phyloP scores from a whole-genome alignment of 345 rosid species.

The Eucalyptus cladocalyx region DNA sequence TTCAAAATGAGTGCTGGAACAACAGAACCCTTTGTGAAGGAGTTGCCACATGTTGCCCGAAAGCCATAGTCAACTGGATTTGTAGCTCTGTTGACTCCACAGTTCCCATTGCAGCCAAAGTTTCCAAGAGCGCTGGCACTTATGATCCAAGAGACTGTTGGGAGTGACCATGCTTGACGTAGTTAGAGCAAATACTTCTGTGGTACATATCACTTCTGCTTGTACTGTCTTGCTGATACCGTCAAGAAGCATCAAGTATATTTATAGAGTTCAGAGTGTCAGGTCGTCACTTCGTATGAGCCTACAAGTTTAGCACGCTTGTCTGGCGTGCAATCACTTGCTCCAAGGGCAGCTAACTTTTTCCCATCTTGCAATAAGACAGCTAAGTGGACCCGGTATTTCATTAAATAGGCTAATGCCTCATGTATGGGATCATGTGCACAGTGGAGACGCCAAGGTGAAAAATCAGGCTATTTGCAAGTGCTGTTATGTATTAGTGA shows the following conservation, averaged over 20 bases:
- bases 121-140: constrained; percentile 79
- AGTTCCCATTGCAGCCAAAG: constrained; percentile 85
- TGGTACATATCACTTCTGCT: constrained; percentile 27
- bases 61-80: constrained; percentile 64
- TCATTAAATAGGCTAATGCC: not conserved
- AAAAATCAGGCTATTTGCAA: not conserved
- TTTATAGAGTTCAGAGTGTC: not conserved
- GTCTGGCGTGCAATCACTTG: not conserved
- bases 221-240: not conserved
- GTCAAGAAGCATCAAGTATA: not conserved
- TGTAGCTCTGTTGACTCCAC: constrained; percentile 91
- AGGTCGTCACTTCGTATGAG: not conserved
- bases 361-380: no score
- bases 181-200: constrained; percentile 90
- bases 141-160: constrained; percentile 74
- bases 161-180: constrained; percentile 97
- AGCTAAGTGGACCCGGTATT: no score
- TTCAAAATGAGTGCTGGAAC: constrained; percentile 93
- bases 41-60: constrained; percentile 72
- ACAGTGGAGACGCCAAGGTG: not conserved
- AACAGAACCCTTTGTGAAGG: constrained; percentile 71
- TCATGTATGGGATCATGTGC: no score
- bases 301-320: not conserved
- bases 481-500: not conserved
- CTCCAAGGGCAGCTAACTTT: not conserved